A percentile compares a stretch with the other conserved stretches of the same genome.
phyloP scores from a whole-genome alignment of 306 rosid genomes.

The Prunus dulcis region DNA sequence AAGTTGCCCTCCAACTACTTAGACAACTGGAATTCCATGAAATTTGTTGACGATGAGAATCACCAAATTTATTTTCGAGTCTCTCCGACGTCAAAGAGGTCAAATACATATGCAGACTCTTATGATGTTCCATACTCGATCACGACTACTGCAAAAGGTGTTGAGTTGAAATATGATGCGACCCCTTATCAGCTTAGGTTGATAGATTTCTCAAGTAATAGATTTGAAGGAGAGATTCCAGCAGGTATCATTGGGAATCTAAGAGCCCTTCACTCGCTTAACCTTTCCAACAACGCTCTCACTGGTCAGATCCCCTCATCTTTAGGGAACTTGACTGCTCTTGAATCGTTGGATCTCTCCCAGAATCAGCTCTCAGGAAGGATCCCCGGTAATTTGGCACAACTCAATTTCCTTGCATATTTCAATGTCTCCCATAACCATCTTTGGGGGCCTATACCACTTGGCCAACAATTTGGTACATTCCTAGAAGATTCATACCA shows the following conservation, averaged over 20 bases:
- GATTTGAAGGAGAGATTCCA: slow-evolving; percentile 14
- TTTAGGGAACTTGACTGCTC: not conserved
- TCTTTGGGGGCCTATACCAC: slow-evolving; percentile 4
- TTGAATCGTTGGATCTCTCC: slow-evolving; percentile 20
- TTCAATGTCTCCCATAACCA: slow-evolving; percentile 3
- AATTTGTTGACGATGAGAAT: not conserved
- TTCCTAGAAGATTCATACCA: slow-evolving; percentile 2
- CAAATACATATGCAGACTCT: too few species aligned
- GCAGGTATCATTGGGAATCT: slow-evolving; percentile 1
- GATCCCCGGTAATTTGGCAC: not conserved
- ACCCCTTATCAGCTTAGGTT: not conserved
- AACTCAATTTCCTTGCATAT: slow-evolving; percentile 5
- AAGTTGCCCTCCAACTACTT: slow-evolving; percentile 7
- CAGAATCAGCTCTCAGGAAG: slow-evolving; percentile 7
- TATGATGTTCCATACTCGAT: not conserved
- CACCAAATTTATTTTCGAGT: not conserved
- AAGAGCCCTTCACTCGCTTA: not conserved
- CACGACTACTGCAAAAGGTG: not conserved
- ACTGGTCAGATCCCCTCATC: slow-evolving; percentile 13
- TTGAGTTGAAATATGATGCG: not conserved
- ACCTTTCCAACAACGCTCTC: slow-evolving; percentile 8
- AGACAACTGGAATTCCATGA: slow-evolving; percentile 8
- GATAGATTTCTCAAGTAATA: slow-evolving; percentile 6
- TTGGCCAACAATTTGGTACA: slow-evolving; percentile 10
- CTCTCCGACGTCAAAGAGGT: accelerated